Percentiles rank a stretch among this genome's conserved stretches.
phyloP scores from a whole-genome alignment of 306 rosid species.

The Erythrophleum fordii region DNA sequence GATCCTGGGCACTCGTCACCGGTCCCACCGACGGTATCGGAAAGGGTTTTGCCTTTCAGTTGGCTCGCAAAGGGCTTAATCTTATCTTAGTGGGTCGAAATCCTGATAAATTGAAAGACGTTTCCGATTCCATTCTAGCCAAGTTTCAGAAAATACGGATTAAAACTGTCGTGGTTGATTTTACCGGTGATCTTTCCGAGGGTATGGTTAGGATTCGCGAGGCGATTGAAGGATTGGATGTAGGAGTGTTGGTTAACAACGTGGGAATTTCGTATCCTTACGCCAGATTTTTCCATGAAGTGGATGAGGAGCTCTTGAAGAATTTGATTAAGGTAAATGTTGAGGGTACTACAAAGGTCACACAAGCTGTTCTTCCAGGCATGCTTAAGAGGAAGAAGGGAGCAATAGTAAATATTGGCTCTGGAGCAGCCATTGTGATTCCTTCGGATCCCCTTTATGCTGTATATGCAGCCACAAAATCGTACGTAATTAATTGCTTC shows the following conservation, averaged over 20 bases:
- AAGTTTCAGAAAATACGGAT: constrained; percentile 61
- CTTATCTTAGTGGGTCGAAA: constrained; percentile 80
- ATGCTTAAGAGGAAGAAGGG: constrained; percentile 90
- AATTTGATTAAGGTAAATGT: constrained; percentile 79
- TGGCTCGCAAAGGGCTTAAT: constrained; percentile 74
- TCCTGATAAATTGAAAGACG: constrained; percentile 76
- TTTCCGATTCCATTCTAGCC: constrained; percentile 65
- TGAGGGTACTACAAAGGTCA: constrained; percentile 87
- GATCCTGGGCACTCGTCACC: constrained; percentile 81
- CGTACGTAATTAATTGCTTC: constrained; percentile 54
- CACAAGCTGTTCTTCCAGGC: constrained; percentile 82
- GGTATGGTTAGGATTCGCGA: constrained; percentile 62
- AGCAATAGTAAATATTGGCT: constrained; percentile 91
- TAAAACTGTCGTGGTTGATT: constrained; percentile 76
- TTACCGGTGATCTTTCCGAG: constrained; percentile 73
- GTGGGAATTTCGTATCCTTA: constrained; percentile 93
- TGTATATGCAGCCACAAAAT: constrained; percentile 92
- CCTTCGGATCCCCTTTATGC: constrained; percentile 97
- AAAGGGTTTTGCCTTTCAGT: constrained; percentile 72
- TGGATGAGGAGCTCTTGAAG: constrained; percentile 75
- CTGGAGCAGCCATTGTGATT: constrained; percentile 86
- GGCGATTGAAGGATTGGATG: constrained; percentile 74
- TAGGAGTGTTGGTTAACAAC: constrained; percentile 82
- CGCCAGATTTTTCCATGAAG: constrained; percentile 87
- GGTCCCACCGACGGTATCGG: constrained; percentile 89